Base-by-base conservation (phyloP, 257 asterid species). In the Misopates orontium region DNA sequence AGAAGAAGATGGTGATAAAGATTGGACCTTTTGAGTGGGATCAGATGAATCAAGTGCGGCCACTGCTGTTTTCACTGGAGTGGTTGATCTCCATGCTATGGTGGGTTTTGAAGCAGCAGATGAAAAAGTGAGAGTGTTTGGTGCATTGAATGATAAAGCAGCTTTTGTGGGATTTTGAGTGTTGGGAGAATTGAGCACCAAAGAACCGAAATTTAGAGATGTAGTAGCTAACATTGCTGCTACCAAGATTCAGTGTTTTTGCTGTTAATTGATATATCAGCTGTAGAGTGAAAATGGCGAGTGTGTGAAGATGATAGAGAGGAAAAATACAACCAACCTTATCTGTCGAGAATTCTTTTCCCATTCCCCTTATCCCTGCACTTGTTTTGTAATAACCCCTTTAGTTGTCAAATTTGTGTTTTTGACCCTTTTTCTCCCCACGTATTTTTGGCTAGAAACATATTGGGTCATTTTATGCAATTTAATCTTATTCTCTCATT, bases 41-140 rank as follows among this genome's bases (percentile, higher is more conserved):
- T 67, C 81, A 32, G 96, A 83, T 56, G 96, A 85, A 67, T 83
- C 94, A 39, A 85, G 87, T 21, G 98, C 90, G 13, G 95, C 86
- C 14, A 81, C 95, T 7, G 88, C 78, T 15, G 81, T 85, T 69
- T 55, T 85, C 0, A 86, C 70, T 0, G 82, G 48, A 48, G 73
- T 70, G 31, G 66, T 77, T 40, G 74, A 64, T 70, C 79, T 79
- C 82, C 73, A 69, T 70, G 53, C 55, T 67, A 48, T 52, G 62
- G 42, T 42, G 63, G 76, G 76, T 61, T 71, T 84, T 8, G 75
- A 66, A 10, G 89, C 77, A 57, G 69, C 83, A 48, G 71, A n/a
- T n/a, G 36, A 72, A 64, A 72, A 44, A 18, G 66, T 72, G 18
- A 67, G 32, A 1, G 86, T 62, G 20, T 76, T 85, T 9, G 68